Conservation (phyloP, 176 grass and related monocot species). For the Rhynchospora tenuis region DNA sequence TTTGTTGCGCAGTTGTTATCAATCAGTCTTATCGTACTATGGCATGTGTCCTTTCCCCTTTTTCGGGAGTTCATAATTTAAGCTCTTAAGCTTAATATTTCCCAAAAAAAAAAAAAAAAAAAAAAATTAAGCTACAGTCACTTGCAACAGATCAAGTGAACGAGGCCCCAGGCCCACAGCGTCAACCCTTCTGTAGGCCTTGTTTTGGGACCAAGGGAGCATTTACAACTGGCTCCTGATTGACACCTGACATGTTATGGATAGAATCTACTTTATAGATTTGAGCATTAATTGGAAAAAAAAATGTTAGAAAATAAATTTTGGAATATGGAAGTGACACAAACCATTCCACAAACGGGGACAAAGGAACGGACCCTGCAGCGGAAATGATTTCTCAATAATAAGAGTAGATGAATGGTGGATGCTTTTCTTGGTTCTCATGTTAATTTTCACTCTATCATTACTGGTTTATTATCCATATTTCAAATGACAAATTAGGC, state of each 20-base stretch:
- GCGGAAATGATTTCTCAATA: too few species aligned
- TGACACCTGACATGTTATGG: too few species aligned
- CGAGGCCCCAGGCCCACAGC: not conserved
- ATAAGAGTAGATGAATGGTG: too few species aligned
- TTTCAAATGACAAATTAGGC: too few species aligned
- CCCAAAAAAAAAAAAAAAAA: too few species aligned
- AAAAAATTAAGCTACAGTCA: too few species aligned
- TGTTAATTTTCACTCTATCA: too few species aligned
- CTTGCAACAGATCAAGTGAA: not conserved
- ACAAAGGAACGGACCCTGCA: too few species aligned
- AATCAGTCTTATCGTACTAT: not conserved
- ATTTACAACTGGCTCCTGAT: not conserved
- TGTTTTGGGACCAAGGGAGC: not conserved
- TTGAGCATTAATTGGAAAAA: not conserved
- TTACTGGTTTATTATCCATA: too few species aligned
- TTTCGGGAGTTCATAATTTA: not conserved
- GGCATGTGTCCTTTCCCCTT: not conserved
- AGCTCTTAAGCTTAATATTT: too few species aligned
- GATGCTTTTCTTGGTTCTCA: too few species aligned
- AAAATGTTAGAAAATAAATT: not conserved
- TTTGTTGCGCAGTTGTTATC: not conserved
- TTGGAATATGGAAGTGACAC: not conserved
- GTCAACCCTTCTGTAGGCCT: not conserved
- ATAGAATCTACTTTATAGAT: not conserved
- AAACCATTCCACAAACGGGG: not conserved